Conservation (phyloP, 805 yeast species). For the Starmera quercuum region DNA sequence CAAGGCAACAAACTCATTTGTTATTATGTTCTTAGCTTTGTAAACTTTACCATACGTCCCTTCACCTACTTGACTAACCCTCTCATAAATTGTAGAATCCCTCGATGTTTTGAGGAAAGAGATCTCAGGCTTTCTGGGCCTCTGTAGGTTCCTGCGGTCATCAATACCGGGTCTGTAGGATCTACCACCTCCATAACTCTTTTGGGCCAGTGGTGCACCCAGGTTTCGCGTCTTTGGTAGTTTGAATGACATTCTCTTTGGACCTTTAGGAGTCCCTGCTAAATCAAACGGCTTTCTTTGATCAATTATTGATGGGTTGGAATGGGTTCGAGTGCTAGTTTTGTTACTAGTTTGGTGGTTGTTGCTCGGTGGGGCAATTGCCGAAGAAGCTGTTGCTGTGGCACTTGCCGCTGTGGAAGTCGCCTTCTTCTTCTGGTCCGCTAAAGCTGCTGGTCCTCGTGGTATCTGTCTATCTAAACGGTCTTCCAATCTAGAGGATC, state of each 20-base stretch:
- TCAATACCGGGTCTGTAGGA: constrained; percentile 1
- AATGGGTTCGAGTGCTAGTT: neutral
- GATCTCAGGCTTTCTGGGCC: constrained; percentile 3
- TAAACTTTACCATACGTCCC: constrained; percentile 97
- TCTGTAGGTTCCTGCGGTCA: no score
- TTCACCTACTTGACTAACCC: constrained; percentile 92
- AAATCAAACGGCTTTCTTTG: constrained; percentile 2
- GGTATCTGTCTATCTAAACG: no score
- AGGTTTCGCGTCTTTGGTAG: constrained; percentile 6
- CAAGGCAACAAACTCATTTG: constrained; percentile 74
- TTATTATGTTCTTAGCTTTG: constrained; percentile 67
- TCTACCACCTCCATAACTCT: neutral
- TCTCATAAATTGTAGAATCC: constrained; percentile 40
- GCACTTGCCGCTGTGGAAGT: neutral
- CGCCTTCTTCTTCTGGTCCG: neutral
- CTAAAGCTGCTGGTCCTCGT: no score
- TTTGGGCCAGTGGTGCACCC: neutral
- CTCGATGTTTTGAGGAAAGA: constrained; percentile 17
- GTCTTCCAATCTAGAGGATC: no score
- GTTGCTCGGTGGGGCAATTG: neutral
- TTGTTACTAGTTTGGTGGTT: neutral
- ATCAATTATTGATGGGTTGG: neutral
- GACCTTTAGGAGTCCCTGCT: constrained; percentile 9
- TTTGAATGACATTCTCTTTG: constrained; percentile 13
- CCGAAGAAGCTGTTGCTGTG: neutral